Evolutionary conservation across 768 basidiomycete genomes (phyloP).

Genomic region (Flagelloscypha sp.): DNA sequence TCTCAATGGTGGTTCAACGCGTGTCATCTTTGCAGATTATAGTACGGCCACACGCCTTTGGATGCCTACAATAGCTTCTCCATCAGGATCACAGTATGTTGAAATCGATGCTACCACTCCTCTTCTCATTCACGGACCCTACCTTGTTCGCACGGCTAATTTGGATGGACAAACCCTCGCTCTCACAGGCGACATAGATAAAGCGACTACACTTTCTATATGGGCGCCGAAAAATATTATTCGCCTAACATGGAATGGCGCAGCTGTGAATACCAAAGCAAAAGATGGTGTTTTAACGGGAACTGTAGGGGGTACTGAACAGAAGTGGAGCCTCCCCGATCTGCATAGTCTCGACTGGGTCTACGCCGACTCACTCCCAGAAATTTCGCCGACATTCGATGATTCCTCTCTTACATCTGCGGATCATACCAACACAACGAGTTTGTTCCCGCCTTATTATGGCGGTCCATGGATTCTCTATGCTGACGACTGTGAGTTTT

Average conservation of each 20-base stretch:
- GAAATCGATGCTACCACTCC: slow-evolving; percentile 42
- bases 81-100: slow-evolving; percentile 18
- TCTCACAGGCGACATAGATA: slow-evolving; percentile 44
- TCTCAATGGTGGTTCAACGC: slow-evolving; percentile 10
- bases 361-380: slow-evolving; percentile 49
- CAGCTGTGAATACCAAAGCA: slow-evolving; percentile 13
- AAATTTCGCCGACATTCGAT: slow-evolving; percentile 35
- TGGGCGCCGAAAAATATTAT: slow-evolving; percentile 33
- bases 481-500: slow-evolving; percentile 56
- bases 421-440: slow-evolving; percentile 44
- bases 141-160: slow-evolving; percentile 32
- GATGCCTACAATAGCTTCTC: slow-evolving; percentile 36
- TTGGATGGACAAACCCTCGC: slow-evolving; percentile 26
- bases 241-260: slow-evolving; percentile 46
- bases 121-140: slow-evolving; percentile 36
- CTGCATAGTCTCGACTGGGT: slow-evolving; percentile 38
- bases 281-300: slow-evolving; percentile 9
- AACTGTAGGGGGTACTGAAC: slow-evolving; percentile 4
- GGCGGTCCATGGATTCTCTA: slow-evolving; percentile 49
- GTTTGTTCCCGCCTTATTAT: slow-evolving; percentile 39
- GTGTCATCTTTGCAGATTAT: slow-evolving; percentile 54
- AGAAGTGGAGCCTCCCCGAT: slow-evolving; percentile 3
- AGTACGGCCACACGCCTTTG: slow-evolving; percentile 51
- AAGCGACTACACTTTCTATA: slow-evolving; percentile 28
- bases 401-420: slow-evolving; percentile 47